A percentile compares a stretch with the other conserved stretches of the same genome.
Conservation (phyloP, 495 filamentous ascomycete species). For the Hypoxylon trugodes region DNA sequence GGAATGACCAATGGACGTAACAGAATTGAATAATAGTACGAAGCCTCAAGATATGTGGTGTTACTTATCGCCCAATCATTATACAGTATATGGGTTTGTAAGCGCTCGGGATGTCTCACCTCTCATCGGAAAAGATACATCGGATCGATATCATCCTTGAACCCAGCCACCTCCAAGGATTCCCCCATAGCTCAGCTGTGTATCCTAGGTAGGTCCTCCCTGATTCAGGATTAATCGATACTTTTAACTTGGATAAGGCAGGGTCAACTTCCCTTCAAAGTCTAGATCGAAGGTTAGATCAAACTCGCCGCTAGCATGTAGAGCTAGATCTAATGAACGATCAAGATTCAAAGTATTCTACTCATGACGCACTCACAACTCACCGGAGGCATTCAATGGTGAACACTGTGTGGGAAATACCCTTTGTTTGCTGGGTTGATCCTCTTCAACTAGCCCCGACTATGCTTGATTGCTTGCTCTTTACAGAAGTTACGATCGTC, state of each 20-base stretch:
- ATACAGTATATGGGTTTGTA: background rate
- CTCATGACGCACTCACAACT: conserved; percentile 8
- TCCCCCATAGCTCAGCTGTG: too few relatives aligned
- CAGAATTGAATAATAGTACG: conserved; percentile 8
- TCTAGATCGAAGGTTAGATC: conserved; percentile 24
- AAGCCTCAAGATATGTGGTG: conserved; percentile 1
- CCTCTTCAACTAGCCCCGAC: background rate
- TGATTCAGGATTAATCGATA: too few relatives aligned
- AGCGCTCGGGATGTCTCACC: conserved; percentile 15
- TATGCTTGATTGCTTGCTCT: background rate
- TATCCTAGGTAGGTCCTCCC: too few relatives aligned
- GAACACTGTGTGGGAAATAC: background rate
- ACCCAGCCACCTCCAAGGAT: too few relatives aligned
- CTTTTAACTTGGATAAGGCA: too few relatives aligned
- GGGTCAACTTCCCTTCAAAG: too few relatives aligned
- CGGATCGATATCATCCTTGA: too few relatives aligned
- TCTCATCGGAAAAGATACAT: too few relatives aligned
- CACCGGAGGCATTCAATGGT: background rate
- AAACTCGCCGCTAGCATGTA: too few relatives aligned
- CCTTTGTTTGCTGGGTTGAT: background rate
- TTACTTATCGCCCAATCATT: conserved; percentile 19
- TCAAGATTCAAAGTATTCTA: too few relatives aligned
- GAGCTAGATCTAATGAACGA: too few relatives aligned
- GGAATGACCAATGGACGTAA: background rate
- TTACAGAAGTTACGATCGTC: background rate